phyloP scores from a whole-genome alignment of 192 early-diverging fungal genomes.

The Backusella luteola region DNA sequence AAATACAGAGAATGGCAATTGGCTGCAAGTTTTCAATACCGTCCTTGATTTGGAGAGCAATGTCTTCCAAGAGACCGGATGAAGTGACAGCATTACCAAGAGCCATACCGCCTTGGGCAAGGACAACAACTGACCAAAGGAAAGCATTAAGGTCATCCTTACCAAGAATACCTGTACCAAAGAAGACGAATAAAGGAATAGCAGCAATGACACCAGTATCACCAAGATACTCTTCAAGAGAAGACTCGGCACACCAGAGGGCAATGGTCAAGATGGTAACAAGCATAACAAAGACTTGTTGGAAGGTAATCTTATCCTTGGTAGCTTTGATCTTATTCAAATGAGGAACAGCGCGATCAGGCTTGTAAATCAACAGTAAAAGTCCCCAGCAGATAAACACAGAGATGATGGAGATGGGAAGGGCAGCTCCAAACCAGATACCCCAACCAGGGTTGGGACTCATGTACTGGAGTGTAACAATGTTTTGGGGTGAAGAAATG shows the following conservation, averaged over 20 bases:
- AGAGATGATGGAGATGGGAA: conserved; percentile 65
- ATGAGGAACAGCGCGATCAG: conserved; percentile 47
- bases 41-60: conserved; percentile 57
- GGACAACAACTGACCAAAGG: conserved; percentile 53
- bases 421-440: conserved; percentile 65
- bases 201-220: conserved; percentile 80
- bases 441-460: conserved; percentile 66
- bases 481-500: conserved; percentile 80
- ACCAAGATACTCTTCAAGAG: conserved; percentile 58
- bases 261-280: conserved; percentile 64
- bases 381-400: conserved; percentile 65
- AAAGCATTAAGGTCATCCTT: conserved; percentile 80
- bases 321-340: conserved; percentile 44
- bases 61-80: conserved; percentile 61
- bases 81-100: conserved; percentile 75
- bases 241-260: conserved; percentile 69
- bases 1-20: conserved; percentile 58
- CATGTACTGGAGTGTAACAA: conserved; percentile 74
- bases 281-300: conserved; percentile 56
- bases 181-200: conserved; percentile 75
- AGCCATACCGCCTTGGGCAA: conserved; percentile 81
- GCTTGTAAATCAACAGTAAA: conserved; percentile 62
- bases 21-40: conserved; percentile 48
- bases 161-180: conserved; percentile 64
- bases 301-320: conserved; percentile 41